Evolutionary conservation across 192 early-diverging fungal genomes (phyloP).

Genomic region (Coemansia sp.): DNA sequence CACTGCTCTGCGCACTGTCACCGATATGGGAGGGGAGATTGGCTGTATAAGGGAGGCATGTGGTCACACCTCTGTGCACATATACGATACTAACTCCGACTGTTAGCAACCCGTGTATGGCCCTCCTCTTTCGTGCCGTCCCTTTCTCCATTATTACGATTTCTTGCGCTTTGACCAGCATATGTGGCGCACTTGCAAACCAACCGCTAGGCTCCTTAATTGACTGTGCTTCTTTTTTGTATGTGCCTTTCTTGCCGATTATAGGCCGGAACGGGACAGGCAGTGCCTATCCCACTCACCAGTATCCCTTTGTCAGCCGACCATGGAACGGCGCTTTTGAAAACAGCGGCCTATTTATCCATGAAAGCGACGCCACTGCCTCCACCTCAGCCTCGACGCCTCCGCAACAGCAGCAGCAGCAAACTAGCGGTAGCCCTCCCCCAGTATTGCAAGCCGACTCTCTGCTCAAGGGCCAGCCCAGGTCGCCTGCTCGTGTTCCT

Average conservation of each 20-base stretch:
- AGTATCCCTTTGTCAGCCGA: conserved; percentile 37
- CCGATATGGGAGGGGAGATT: no score
- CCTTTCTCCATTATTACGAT: background rate
- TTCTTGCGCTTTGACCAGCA: conserved; percentile 1
- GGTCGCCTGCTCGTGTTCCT: background rate
- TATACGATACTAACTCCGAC: no score
- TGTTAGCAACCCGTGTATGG: background rate
- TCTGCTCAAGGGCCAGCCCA: background rate
- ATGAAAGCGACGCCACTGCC: conserved; percentile 2
- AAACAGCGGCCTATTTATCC: conserved; percentile 34
- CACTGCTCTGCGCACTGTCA: background rate
- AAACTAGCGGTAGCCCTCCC: background rate
- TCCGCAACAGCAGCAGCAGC: conserved; percentile 2
- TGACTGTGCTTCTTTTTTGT: background rate
- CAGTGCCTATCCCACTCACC: conserved; percentile 39
- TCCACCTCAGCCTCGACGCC: background rate
- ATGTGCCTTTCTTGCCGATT: background rate
- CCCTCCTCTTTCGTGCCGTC: background rate
- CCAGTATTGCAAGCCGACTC: background rate
- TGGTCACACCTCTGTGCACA: no score
- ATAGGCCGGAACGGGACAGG: conserved; percentile 40
- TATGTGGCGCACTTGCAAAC: conserved; percentile 13
- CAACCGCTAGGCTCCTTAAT: background rate
- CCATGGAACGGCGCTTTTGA: conserved; percentile 46
- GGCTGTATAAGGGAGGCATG: no score